Evolutionary conservation across 441 rosid species (phyloP).

Genomic region (Arabidopsis hybrid): DNA sequence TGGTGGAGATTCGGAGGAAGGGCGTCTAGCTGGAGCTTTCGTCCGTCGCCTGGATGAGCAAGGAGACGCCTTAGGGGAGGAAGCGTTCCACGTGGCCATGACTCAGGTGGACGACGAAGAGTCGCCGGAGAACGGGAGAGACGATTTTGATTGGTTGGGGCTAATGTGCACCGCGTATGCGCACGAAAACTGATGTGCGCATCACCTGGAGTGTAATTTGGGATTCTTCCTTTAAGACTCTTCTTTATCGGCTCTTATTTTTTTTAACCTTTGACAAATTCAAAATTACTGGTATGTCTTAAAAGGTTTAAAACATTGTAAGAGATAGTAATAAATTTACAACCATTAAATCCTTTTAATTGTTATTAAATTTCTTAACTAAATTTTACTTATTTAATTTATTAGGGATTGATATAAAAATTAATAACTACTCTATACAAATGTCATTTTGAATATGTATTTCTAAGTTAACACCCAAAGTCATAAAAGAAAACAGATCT

Average conservation of each 20-base stretch:
- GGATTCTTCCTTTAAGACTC: constrained; percentile 24
- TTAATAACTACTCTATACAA: neutral
- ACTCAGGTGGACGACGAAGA: constrained; percentile 5
- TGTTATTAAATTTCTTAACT: neutral
- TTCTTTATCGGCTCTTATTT: constrained; percentile 10
- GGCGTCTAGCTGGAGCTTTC: constrained; percentile 50
- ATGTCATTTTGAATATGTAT: neutral
- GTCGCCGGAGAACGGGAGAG: constrained; percentile 48
- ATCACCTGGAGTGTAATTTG: constrained; percentile 39
- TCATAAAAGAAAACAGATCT: neutral
- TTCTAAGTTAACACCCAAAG: neutral
- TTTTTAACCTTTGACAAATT: constrained; percentile 35
- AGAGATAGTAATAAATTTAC: neutral
- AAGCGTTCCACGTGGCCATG: constrained; percentile 40
- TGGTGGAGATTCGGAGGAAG: constrained; percentile 57
- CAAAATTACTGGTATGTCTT: constrained; percentile 35
- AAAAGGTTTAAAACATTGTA: neutral
- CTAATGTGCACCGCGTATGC: constrained; percentile 55
- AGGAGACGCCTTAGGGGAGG: constrained; percentile 46
- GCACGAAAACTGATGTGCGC: constrained; percentile 56
- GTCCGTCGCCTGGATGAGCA: constrained; percentile 57
- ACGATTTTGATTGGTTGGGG: constrained; percentile 32
- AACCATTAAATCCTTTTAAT: neutral
- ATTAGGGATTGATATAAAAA: neutral
- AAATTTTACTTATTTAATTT: neutral